Base-by-base conservation (phyloP, 768 basidiomycete species). In the Boletellus emodensis region DNA sequence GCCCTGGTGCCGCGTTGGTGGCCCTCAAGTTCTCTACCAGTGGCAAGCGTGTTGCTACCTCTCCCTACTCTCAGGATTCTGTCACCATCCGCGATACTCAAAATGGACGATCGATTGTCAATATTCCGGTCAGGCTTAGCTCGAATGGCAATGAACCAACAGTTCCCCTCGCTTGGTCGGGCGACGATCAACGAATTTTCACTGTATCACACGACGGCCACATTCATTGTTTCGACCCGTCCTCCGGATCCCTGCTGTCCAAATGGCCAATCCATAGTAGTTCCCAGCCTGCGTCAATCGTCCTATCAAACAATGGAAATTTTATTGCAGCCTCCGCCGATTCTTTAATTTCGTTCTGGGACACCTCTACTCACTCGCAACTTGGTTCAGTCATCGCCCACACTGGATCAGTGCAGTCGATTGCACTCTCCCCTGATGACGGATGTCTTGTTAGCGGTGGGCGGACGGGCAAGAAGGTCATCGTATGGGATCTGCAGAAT, bases 131-230 rank as follows among this genome's bases (percentile, higher is more conserved):
- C 28, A 48, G 22, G 24, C 40, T 59, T 44, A 58, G 50, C 26
- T 51, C 56, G 8, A 35, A 17, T 30, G 52, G 56, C n/a, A 57
- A 51, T 7, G 49, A 57, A 36, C 54, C 51, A 15, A 56, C 54
- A 5, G 15, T 40, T 13, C 53, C 59, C 6, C 49, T 60, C 6
- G 59, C 51, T 36, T 60, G 59, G 59, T 59, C 57, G 18, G 41
- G 35, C 12, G 57, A 59, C 22, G 57, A 48, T 22, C 46, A 30
- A 13, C 42, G 35, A 13, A 36, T 60, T 10, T 60, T 60, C 32
- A 44, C 26, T 10, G 38, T 38, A 34, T 60, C 57, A 4, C 17
- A 41, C 8, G 43, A 49, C 4, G 49, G 56, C 22, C 40, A 48
- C 7, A 56, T 59, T 22, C 48, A 37, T 2, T 46, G 49, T 37